phyloP scores from a whole-genome alignment of 768 basidiomycete genomes.

The Fomitopsis serialis region DNA sequence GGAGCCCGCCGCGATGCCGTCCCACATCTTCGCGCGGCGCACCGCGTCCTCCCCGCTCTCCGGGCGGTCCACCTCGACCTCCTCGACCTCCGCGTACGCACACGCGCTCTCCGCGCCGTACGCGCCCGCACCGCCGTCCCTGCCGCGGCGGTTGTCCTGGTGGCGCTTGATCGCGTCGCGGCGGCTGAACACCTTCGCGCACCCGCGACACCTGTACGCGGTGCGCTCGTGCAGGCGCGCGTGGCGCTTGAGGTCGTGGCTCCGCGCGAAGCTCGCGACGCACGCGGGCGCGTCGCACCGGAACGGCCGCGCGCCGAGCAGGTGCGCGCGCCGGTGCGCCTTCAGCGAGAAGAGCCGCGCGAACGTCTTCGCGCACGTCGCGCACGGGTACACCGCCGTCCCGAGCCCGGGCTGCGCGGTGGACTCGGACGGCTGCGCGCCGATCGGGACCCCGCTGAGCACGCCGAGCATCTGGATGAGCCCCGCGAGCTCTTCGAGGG shows the following conservation, averaged over 20 bases:
- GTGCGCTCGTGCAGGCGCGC: slow-evolving; percentile 64
- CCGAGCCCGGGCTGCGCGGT: slow-evolving; percentile 41
- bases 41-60: slow-evolving; percentile 33
- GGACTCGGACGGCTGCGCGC: slow-evolving; percentile 25
- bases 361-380: slow-evolving; percentile 64
- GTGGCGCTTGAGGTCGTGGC: slow-evolving; percentile 80
- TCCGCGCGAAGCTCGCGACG: slow-evolving; percentile 72
- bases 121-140: slow-evolving; percentile 12
- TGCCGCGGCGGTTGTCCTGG: slow-evolving; percentile 51
- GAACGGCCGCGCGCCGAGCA: slow-evolving; percentile 53
- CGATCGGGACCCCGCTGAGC: slow-evolving; percentile 71
- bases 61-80: slow-evolving; percentile 52
- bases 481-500: slow-evolving; percentile 72
- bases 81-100: slow-evolving; percentile 45
- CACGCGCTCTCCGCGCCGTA: slow-evolving; percentile 32
- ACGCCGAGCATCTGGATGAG: slow-evolving; percentile 80
- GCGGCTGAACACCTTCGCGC: slow-evolving; percentile 69
- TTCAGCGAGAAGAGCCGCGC: slow-evolving; percentile 65
- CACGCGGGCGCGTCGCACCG: slow-evolving; percentile 58
- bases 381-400: slow-evolving; percentile 77
- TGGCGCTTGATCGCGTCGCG: slow-evolving; percentile 78
- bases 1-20: slow-evolving; percentile 43
- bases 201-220: slow-evolving; percentile 71
- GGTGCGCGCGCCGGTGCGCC: slow-evolving; percentile 64
- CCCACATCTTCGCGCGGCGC: slow-evolving; percentile 64